Percentiles rank a stretch among this genome's conserved stretches.
phyloP scores from a whole-genome alignment of 345 rosid genomes.

The Triadica sebifera region DNA sequence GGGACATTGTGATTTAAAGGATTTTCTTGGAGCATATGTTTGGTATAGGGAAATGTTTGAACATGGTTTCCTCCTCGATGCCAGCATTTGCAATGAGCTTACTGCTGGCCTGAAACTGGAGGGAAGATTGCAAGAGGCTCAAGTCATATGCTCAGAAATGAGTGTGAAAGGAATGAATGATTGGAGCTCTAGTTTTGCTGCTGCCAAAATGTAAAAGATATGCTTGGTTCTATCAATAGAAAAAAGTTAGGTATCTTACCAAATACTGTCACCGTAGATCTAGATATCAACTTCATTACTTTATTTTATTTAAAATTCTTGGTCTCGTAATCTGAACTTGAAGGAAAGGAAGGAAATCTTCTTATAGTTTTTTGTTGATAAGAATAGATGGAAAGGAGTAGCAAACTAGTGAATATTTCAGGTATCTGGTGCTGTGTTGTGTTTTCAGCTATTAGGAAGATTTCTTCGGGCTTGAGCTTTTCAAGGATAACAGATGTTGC shows the following conservation, averaged over 20 bases:
- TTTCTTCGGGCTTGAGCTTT: too few relatives aligned
- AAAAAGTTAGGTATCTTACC: background rate
- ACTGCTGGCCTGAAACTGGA: constrained; percentile 51
- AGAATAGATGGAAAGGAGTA: too few relatives aligned
- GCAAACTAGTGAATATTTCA: too few relatives aligned
- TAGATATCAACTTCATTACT: too few relatives aligned
- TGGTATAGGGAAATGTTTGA: constrained; percentile 76
- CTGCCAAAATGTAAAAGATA: constrained; percentile 11
- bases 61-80: constrained; percentile 44
- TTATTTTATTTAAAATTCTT: too few relatives aligned
- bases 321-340: too few relatives aligned
- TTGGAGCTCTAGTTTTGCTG: constrained; percentile 16
- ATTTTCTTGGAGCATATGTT: constrained; percentile 53
- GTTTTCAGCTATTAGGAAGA: too few relatives aligned
- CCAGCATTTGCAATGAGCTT: constrained; percentile 42
- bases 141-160: constrained; percentile 50
- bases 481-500: too few relatives aligned
- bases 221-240: background rate
- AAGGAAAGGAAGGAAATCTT: too few relatives aligned
- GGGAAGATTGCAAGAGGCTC: constrained; percentile 54
- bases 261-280: too few relatives aligned
- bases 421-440: too few relatives aligned
- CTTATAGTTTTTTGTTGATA: too few relatives aligned
- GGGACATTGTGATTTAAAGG: constrained; percentile 51
- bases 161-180: constrained; percentile 41